phyloP scores from a whole-genome alignment of 2,329 filamentous ascomycete species.

The Chaetomiaceae sp. region DNA sequence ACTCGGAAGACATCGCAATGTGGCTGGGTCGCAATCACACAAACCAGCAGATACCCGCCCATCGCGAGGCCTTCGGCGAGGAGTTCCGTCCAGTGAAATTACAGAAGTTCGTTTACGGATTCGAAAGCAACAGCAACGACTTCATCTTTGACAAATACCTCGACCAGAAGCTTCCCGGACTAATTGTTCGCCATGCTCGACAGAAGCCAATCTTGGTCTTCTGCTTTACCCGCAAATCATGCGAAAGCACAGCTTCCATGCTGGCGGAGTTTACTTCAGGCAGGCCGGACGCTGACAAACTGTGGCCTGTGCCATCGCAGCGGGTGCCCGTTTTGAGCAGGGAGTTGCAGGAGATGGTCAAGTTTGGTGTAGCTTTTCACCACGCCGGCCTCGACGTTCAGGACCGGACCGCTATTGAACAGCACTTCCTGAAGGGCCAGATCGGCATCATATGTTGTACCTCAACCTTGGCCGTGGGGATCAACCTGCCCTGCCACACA shows the following conservation, averaged over 20 bases:
- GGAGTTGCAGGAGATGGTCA: constrained; percentile 49
- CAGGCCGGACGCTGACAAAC: constrained; percentile 43
- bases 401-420: constrained; percentile 63
- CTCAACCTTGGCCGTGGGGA: constrained; percentile 74
- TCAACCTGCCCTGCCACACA: constrained; percentile 78
- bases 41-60: constrained; percentile 57
- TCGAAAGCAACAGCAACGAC: constrained; percentile 58
- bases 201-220: constrained; percentile 78
- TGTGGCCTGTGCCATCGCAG: constrained; percentile 57
- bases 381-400: constrained; percentile 64
- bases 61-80: constrained; percentile 66
- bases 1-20: constrained; percentile 69
- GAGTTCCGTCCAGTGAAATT: constrained; percentile 73
- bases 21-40: constrained; percentile 67
- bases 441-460: constrained; percentile 81
- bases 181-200: constrained; percentile 61
- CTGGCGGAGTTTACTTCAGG: constrained; percentile 61
- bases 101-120: constrained; percentile 71
- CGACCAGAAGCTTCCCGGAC: constrained; percentile 55
- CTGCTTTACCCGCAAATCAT: constrained; percentile 69
- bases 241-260: constrained; percentile 59
- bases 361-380: constrained; percentile 68
- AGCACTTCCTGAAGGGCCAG: constrained; percentile 61
- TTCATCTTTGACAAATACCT: constrained; percentile 70
- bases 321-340: constrained; percentile 47